These are phyloP conservation scores for Acer yangbiense DNA, from an alignment of 345 rosid species.

Conservation along the genomic window DNA sequence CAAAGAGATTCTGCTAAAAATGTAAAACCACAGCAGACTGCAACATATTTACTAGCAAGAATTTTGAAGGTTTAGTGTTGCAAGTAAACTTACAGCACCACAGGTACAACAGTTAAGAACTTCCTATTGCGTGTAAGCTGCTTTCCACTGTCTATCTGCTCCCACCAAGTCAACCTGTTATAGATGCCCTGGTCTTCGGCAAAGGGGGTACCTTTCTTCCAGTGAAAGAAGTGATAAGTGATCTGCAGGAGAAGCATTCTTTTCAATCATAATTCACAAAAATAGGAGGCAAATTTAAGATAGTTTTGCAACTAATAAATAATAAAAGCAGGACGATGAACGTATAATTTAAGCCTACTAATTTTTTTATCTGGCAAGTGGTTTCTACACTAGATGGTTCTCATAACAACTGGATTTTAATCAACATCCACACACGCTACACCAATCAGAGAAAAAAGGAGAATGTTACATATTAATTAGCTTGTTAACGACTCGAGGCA, in stretches of 20 bases:
- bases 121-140: conserved; percentile 95
- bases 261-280: conserved; percentile 16
- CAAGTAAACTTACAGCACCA: conserved; percentile 73
- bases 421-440: background rate
- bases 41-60: background rate
- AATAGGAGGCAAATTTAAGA: background rate
- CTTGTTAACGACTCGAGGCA: background rate
- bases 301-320: conserved; percentile 1
- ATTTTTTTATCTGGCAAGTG: background rate
- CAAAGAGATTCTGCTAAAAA: background rate
- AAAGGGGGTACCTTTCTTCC: conserved; percentile 99
- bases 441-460: background rate
- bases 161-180: conserved; percentile 97
- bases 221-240: conserved; percentile 94
- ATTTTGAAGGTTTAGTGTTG: background rate
- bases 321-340: background rate
- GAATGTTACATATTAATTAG: background rate
- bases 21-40: background rate
- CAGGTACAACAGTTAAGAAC: conserved; percentile 89
- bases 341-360: conserved; percentile 3
- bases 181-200: conserved; percentile 98
- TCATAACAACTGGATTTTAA: background rate
- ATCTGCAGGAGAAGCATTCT: conserved; percentile 48
- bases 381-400: background rate
- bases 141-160: conserved; percentile 92